Percentiles rank a stretch among this genome's conserved stretches.
Conservation (phyloP, 2,329 filamentous ascomycete genomes). For the Aspergillus ustus region DNA sequence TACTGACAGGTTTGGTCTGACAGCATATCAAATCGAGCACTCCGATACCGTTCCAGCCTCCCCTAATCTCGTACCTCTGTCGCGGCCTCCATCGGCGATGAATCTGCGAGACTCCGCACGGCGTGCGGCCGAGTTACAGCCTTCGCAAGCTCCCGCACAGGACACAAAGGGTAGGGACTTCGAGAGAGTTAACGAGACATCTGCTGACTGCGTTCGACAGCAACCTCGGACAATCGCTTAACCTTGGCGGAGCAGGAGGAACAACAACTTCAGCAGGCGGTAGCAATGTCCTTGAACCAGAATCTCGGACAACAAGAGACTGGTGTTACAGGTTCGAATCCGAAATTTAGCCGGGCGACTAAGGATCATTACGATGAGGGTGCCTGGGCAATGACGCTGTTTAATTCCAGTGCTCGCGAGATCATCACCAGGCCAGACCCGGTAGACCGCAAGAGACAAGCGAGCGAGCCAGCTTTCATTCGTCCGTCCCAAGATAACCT, state of each 20-base stretch:
- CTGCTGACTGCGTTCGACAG: slow-evolving; percentile 27
- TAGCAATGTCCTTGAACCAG: slow-evolving; percentile 52
- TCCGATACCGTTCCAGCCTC: slow-evolving; percentile 41
- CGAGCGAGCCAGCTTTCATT: slow-evolving; percentile 60
- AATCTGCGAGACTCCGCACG: slow-evolving; percentile 37
- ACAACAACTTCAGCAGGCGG: slow-evolving; percentile 50
- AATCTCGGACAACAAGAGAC: slow-evolving; percentile 57
- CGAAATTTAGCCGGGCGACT: slow-evolving; percentile 60
- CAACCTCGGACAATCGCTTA: slow-evolving; percentile 36
- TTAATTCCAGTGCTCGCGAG: slow-evolving; percentile 54
- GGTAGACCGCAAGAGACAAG: slow-evolving; percentile 52
- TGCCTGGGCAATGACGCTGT: slow-evolving; percentile 61
- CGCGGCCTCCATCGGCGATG: slow-evolving; percentile 53
- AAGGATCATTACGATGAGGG: slow-evolving; percentile 58
- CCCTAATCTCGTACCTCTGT: slow-evolving; percentile 43
- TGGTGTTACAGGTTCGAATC: slow-evolving; percentile 52
- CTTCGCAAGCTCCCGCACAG: slow-evolving; percentile 29
- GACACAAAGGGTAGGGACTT: slow-evolving; percentile 35
- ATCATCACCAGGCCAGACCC: slow-evolving; percentile 60
- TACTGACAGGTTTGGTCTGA: slow-evolving; percentile 10
- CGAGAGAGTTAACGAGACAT: background rate
- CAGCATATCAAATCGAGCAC: slow-evolving; percentile 46
- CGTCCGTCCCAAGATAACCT: slow-evolving; percentile 58
- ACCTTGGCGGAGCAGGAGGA: slow-evolving; percentile 50
- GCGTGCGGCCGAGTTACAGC: slow-evolving; percentile 28